Percentiles rank a stretch among this genome's conserved stretches.
These are phyloP conservation scores for Setaria italica DNA, from an alignment of 202 grass and related monocot genomes.

Conservation along the genomic window DNA sequence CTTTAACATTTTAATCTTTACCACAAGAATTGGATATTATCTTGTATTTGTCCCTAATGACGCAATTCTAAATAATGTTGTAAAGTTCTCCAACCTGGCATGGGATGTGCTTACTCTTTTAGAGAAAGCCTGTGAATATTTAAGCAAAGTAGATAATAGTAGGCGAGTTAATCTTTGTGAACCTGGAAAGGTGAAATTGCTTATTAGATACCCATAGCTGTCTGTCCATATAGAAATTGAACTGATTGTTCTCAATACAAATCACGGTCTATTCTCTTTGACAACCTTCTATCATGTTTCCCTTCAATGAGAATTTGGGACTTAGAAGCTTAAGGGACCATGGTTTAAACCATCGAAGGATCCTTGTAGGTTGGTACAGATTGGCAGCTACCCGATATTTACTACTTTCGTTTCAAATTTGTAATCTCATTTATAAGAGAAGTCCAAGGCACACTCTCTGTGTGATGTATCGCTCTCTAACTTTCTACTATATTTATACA, in stretches of 20 bases:
- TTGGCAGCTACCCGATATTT: background rate
- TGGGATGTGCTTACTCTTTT: background rate
- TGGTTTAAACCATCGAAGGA: background rate
- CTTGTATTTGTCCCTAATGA: background rate
- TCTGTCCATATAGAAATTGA: background rate
- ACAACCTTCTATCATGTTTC: background rate
- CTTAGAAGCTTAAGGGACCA: background rate
- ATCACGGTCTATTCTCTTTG: background rate
- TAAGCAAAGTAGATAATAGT: background rate
- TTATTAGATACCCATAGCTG: background rate
- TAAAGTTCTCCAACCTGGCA: background rate
- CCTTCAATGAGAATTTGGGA: conserved; percentile 10
- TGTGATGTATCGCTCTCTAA: background rate
- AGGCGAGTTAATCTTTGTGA: conserved; percentile 11
- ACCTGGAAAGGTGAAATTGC: background rate
- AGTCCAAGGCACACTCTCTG: background rate
- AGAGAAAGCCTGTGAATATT: background rate
- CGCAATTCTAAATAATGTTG: conserved; percentile 22
- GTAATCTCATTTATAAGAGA: background rate
- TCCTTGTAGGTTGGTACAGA: background rate
- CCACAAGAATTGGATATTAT: conserved; percentile 1
- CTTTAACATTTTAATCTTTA: conserved; percentile 24
- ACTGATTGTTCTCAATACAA: background rate
- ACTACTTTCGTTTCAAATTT: background rate
- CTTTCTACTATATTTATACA: background rate